A percentile compares a stretch with the other conserved stretches of the same genome.
Evolutionary conservation across 768 basidiomycete genomes (phyloP).

Genomic region (Trametopsis cervina): DNA sequence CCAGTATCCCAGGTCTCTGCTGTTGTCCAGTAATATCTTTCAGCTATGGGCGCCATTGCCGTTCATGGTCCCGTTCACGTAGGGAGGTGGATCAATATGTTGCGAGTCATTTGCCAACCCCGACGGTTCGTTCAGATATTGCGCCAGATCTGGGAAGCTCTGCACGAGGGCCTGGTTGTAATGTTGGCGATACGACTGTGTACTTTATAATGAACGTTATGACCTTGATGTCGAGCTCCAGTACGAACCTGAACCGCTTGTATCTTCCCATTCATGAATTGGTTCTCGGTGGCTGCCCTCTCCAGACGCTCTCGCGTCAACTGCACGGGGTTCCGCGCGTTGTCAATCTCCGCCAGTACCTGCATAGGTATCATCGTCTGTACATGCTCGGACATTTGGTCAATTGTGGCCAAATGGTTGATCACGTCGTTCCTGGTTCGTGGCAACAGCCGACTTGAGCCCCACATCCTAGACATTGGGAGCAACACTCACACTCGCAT

Average conservation of each 20-base stretch:
- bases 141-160: conserved; percentile 61
- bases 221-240: not conserved
- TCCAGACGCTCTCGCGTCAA: conserved; percentile 76
- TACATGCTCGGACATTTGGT: conserved; percentile 58
- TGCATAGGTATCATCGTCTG: conserved; percentile 68
- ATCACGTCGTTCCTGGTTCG: conserved; percentile 65
- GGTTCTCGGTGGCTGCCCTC: conserved; percentile 81
- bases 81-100: not conserved
- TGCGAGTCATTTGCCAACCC: not conserved
- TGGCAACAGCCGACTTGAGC: no score
- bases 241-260: conserved; percentile 56
- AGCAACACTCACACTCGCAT: conserved; percentile 50
- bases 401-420: conserved; percentile 55
- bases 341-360: conserved; percentile 73
- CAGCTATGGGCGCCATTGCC: conserved; percentile 9
- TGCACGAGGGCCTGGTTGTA: conserved; percentile 66
- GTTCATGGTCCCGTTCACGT: conserved; percentile 4
- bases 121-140: conserved; percentile 14
- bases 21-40: no score
- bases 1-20: no score
- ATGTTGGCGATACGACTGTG: conserved; percentile 60
- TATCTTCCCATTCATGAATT: conserved; percentile 88
- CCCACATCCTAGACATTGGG: conserved; percentile 6
- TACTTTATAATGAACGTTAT: not conserved
- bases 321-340: conserved; percentile 73